These are phyloP conservation scores for Tulasnella sp. DNA, from an alignment of 768 basidiomycete species.

Conservation along the genomic window DNA sequence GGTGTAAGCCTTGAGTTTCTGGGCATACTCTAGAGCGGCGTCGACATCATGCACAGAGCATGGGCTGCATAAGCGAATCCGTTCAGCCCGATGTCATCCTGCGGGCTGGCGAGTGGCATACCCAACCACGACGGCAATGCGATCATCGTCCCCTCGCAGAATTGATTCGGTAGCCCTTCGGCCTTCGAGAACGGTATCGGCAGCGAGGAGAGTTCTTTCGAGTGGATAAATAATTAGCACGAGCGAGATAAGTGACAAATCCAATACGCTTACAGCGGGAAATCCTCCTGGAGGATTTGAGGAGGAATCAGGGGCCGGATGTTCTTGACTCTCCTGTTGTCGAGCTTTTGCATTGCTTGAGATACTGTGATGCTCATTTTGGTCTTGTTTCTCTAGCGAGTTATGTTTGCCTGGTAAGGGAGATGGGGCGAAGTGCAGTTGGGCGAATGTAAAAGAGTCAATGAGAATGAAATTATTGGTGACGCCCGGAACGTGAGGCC, in stretches of 20 bases:
- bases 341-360: constrained; percentile 68
- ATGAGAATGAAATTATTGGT: background rate
- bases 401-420: background rate
- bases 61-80: constrained; percentile 38
- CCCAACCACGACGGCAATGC: constrained; percentile 87
- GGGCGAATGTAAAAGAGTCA: background rate
- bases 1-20: constrained; percentile 65
- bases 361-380: constrained; percentile 38
- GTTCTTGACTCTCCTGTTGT: constrained; percentile 77
- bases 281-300: constrained; percentile 87
- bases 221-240: background rate
- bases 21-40: constrained; percentile 80
- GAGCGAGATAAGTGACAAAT: background rate
- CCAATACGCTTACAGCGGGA: constrained; percentile 50
- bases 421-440: background rate
- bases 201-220: constrained; percentile 58
- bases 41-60: constrained; percentile 91
- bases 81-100: background rate
- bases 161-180: constrained; percentile 68
- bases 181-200: constrained; percentile 83
- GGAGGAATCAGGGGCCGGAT: constrained; percentile 88
- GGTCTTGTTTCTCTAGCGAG: too few relatives aligned
- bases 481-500: background rate
- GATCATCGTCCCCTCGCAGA: constrained; percentile 78
- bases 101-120: constrained; percentile 26